A percentile compares a stretch with the other conserved stretches of the same genome.
These are phyloP conservation scores for Calonectria montana DNA, from an alignment of 2,329 filamentous ascomycete genomes.

Conservation along the genomic window DNA sequence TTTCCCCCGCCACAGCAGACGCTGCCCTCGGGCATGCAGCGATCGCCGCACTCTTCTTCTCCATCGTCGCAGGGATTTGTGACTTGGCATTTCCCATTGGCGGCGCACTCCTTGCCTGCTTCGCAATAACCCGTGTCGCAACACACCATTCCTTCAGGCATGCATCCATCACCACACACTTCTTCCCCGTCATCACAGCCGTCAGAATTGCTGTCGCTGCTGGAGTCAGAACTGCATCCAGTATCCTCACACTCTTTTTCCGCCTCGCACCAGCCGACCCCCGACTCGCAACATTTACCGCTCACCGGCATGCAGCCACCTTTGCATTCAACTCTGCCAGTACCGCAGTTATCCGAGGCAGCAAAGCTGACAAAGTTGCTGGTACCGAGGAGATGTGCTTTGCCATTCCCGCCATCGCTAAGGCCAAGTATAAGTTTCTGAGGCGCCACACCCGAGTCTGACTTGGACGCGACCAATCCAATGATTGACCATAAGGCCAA, in stretches of 20 bases:
- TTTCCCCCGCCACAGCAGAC: neutral
- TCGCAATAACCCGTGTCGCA: neutral
- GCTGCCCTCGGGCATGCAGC: neutral
- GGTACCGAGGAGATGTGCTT: neutral
- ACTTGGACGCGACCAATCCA: neutral
- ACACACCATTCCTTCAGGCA: conserved; percentile 10
- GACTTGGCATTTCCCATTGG: neutral
- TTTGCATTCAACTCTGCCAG: neutral
- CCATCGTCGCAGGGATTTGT: neutral
- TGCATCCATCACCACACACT: conserved; percentile 4
- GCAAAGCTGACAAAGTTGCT: neutral
- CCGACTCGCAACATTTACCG: neutral
- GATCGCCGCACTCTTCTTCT: neutral
- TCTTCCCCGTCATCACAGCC: neutral
- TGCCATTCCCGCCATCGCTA: neutral
- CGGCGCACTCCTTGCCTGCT: neutral
- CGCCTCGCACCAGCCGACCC: neutral
- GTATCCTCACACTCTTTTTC: neutral
- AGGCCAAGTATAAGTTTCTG: neutral
- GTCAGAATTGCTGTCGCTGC: neutral
- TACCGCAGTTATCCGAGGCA: neutral
- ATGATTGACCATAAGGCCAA: neutral
- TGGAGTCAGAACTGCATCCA: neutral
- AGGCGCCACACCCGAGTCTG: neutral
- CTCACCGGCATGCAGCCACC: neutral